Evolutionary conservation across 1,139 yeast genomes (phyloP).

Genomic region (Pichiaceae sp.): DNA sequence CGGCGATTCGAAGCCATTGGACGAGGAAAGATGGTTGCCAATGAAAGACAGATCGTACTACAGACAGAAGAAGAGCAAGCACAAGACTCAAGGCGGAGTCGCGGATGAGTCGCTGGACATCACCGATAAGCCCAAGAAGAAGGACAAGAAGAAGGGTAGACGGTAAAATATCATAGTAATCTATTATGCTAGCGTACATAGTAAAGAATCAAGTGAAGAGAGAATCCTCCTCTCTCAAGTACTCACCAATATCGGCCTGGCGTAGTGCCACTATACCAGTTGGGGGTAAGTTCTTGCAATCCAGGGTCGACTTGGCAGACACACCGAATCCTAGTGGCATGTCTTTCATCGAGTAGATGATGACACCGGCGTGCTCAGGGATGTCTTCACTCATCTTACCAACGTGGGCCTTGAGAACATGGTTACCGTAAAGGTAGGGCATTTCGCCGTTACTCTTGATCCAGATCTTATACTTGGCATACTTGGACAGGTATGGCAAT

Average conservation of each 20-base stretch:
- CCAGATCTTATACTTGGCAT: slow-evolving; percentile 93
- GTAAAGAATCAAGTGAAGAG: slow-evolving; percentile 56
- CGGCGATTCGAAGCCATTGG: slow-evolving; percentile 33
- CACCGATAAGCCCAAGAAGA: slow-evolving; percentile 14
- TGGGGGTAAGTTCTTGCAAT: slow-evolving; percentile 81
- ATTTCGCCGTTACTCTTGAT: slow-evolving; percentile 95
- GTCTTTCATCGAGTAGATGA: slow-evolving; percentile 86
- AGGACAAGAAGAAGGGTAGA: slow-evolving; percentile 13
- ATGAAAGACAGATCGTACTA: slow-evolving; percentile 76
- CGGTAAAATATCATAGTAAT: slow-evolving; percentile 4
- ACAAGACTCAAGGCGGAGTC: slow-evolving; percentile 65
- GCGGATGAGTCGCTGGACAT: slow-evolving; percentile 35
- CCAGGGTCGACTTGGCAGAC: slow-evolving; percentile 86
- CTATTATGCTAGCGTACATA: not conserved
- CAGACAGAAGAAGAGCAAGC: slow-evolving; percentile 62
- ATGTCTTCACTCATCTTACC: slow-evolving; percentile 97
- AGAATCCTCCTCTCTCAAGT: slow-evolving; percentile 95
- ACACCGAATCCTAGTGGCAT: slow-evolving; percentile 95
- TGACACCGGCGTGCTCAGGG: slow-evolving; percentile 96
- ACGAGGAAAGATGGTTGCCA: slow-evolving; percentile 87
- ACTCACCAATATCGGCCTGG: slow-evolving; percentile 98
- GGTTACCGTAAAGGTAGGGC: slow-evolving; percentile 97
- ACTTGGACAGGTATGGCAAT: slow-evolving; percentile 69
- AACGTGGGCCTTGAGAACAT: slow-evolving; percentile 90
- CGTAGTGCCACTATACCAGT: slow-evolving; percentile 92